Conservation (phyloP, 2,329 filamentous ascomycete genomes). For the Diaporthe citrichinensis region DNA sequence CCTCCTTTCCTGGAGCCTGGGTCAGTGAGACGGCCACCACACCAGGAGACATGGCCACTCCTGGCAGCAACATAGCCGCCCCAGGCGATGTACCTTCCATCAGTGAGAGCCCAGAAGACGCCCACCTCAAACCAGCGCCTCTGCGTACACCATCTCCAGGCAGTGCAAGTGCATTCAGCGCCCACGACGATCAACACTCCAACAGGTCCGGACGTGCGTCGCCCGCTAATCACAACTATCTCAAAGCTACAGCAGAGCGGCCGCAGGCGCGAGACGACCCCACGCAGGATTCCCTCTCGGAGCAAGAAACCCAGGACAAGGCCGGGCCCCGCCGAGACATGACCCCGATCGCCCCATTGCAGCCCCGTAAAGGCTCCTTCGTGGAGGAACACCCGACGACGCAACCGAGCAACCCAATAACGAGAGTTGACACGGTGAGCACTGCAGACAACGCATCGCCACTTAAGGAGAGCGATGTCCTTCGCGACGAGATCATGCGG, state of each 20-base stretch:
- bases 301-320: conserved; percentile 13
- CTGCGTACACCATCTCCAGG: conserved; percentile 37
- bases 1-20: conserved; percentile 51
- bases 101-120: conserved; percentile 35
- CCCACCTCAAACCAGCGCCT: conserved; percentile 35
- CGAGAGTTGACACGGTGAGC: conserved; percentile 61
- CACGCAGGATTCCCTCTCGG: neutral
- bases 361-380: conserved; percentile 53
- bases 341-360: conserved; percentile 58
- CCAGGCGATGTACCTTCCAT: conserved; percentile 30
- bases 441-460: conserved; percentile 65
- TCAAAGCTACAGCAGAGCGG: conserved; percentile 28
- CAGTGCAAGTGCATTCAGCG: conserved; percentile 26
- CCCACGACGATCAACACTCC: conserved; percentile 7
- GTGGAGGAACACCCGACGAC: conserved; percentile 49
- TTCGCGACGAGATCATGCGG: conserved; percentile 82
- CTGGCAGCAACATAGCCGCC: conserved; percentile 29
- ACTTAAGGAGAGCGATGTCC: conserved; percentile 77
- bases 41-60: conserved; percentile 42
- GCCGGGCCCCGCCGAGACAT: conserved; percentile 1
- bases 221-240: conserved; percentile 23
- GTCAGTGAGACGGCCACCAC: conserved; percentile 49
- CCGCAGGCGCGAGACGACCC: neutral
- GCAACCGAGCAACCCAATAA: conserved; percentile 55
- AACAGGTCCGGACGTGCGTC: conserved; percentile 24